phyloP scores from a whole-genome alignment of 495 filamentous ascomycete species.

The Evernia prunastri region DNA sequence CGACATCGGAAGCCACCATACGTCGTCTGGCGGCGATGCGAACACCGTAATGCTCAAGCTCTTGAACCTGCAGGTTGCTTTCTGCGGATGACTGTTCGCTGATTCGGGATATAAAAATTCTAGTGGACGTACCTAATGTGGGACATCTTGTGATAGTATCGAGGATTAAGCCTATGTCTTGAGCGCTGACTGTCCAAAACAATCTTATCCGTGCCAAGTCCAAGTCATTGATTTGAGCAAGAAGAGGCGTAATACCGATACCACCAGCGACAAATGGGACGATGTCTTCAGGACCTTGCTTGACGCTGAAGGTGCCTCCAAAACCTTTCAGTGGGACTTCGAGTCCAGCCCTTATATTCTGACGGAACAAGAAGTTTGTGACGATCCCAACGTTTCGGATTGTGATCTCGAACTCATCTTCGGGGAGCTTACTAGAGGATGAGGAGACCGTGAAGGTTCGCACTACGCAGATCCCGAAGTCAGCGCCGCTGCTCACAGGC shows the following conservation, averaged over 20 bases:
- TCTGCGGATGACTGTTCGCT: conserved; percentile 28
- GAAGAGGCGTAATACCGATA: conserved; percentile 73
- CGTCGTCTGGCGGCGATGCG: conserved; percentile 47
- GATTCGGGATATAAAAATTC: conserved; percentile 54
- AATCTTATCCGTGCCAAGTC: conserved; percentile 43
- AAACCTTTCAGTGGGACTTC: conserved; percentile 65
- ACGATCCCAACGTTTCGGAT: conserved; percentile 59
- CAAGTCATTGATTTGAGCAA: conserved; percentile 52
- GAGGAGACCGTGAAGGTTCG: conserved; percentile 74
- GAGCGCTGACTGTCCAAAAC: conserved; percentile 58
- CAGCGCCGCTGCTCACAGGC: no score
- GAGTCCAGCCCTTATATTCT: conserved; percentile 44
- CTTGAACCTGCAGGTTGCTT: conserved; percentile 28
- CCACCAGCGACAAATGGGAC: conserved; percentile 64
- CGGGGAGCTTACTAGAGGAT: conserved; percentile 35
- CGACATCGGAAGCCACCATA: conserved; percentile 49
- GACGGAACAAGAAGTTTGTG: conserved; percentile 57
- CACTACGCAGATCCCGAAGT: no score
- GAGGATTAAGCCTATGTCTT: conserved; percentile 55
- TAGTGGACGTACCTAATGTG: conserved; percentile 45
- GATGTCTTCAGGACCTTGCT: conserved; percentile 28
- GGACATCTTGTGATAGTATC: conserved; percentile 52
- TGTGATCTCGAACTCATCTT: conserved; percentile 63
- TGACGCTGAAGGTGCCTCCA: conserved; percentile 59
- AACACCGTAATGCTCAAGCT: conserved; percentile 35